Conservation (phyloP, 495 filamentous ascomycete genomes). For the Tuber magnatum region DNA sequence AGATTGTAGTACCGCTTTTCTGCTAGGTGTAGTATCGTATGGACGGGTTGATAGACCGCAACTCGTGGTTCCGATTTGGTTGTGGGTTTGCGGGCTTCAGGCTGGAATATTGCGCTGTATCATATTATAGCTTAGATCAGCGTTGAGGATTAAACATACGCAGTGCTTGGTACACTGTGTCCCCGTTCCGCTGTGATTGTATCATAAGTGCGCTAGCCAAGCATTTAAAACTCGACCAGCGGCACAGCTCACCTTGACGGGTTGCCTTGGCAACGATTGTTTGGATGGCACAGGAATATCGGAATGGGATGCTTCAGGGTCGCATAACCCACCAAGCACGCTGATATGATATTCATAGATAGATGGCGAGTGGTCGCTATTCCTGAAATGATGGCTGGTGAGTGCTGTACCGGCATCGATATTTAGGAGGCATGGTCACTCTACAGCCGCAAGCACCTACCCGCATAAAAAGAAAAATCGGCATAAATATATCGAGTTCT, state of each 20-base stretch:
- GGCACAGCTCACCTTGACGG: background rate
- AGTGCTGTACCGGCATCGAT: background rate
- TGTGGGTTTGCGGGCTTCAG: background rate
- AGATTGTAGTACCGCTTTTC: background rate
- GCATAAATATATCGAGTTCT: background rate
- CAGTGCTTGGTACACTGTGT: too few species aligned
- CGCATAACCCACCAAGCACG: background rate
- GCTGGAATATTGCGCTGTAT: background rate
- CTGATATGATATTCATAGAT: too few species aligned
- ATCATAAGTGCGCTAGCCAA: background rate
- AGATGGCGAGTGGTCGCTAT: background rate
- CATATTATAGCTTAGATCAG: background rate
- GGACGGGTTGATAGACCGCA: background rate
- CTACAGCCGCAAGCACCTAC: background rate
- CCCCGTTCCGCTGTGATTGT: background rate
- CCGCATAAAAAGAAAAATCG: background rate
- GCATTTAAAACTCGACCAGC: background rate
- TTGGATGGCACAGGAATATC: background rate
- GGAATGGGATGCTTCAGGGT: background rate
- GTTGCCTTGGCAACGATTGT: background rate
- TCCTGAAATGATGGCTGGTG: background rate
- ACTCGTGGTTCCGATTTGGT: background rate
- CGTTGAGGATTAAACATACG: background rate
- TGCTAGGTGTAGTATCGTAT: background rate
- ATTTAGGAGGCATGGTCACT: background rate